These are phyloP conservation scores for Fusarium pilosicola DNA, from an alignment of 2,329 filamentous ascomycete genomes.

Conservation along the genomic window DNA sequence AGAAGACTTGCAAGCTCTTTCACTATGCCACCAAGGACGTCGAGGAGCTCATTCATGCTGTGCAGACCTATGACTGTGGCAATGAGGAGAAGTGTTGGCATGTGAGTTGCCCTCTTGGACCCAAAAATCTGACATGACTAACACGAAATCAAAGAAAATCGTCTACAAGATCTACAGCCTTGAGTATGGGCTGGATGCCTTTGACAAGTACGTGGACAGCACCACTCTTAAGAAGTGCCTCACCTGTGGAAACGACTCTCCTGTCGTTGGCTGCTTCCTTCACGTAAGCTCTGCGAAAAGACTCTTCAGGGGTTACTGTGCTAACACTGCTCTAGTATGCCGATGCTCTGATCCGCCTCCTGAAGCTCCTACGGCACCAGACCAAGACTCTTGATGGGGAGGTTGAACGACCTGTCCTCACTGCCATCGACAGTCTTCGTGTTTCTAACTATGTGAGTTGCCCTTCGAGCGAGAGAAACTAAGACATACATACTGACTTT, in stretches of 20 bases:
- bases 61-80: slow-evolving; percentile 28
- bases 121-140: neutral
- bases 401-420: slow-evolving; percentile 43
- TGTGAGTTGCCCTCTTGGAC: slow-evolving; percentile 6
- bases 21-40: slow-evolving; percentile 37
- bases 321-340: slow-evolving; percentile 39
- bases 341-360: slow-evolving; percentile 42
- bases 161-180: slow-evolving; percentile 40
- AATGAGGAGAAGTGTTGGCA: slow-evolving; percentile 41
- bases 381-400: slow-evolving; percentile 42
- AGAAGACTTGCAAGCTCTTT: slow-evolving; percentile 39
- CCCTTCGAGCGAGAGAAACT: neutral
- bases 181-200: slow-evolving; percentile 42
- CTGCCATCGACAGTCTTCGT: slow-evolving; percentile 45
- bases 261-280: slow-evolving; percentile 43
- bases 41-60: slow-evolving; percentile 36
- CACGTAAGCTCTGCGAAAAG: slow-evolving; percentile 18
- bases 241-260: slow-evolving; percentile 37
- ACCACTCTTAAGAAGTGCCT: slow-evolving; percentile 42
- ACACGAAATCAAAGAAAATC: slow-evolving; percentile 29
- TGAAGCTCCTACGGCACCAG: slow-evolving; percentile 40
- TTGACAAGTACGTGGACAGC: slow-evolving; percentile 43
- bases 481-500: neutral
- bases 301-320: neutral
- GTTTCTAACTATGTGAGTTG: slow-evolving; percentile 41